Evolutionary conservation across 2,329 filamentous ascomycete species (phyloP), one percentile per base, ranked within the genome.

Genomic region (Fusarium continuum): DNA sequence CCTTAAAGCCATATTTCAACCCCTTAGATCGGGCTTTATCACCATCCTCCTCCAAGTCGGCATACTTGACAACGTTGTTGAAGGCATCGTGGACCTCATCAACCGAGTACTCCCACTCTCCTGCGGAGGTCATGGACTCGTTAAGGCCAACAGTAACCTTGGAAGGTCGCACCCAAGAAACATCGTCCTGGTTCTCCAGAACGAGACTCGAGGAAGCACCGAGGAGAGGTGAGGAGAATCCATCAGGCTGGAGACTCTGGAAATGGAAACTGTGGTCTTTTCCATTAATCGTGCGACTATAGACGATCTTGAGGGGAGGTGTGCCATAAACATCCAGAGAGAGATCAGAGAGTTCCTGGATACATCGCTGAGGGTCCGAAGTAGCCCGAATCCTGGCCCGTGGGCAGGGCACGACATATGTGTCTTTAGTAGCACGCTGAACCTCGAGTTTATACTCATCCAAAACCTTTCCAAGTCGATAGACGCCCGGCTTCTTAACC

Each of bases 391-490:
- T 88, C 46, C 83, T 82, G 17, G 92, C 95, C 66, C 87, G 88
- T 2, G 95, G 95, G 73, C 95, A 99, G 23, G 86, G 82, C 11
- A 96, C 92, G 43, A 99, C 89, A 50, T 96, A 89, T 0, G 93
- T 91, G 69, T 95, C 91, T 43, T 88, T 88, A 47, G 83, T 84
- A 34, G 85, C 83, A 34, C 91, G 87, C 70, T 93, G 92, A 10
- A 97, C 92, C 74, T 98, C 93, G 26, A 99, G 85, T 75, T 97
- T 96, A 57, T 96, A 95, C 74, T 96, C 90, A 74, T 99, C 95
- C 63, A 97, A 80, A 9, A 99, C 93, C 73, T 88, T 92, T 54
- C 89, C 86, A 26, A 99, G 83, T 35, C 90, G 85, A 77, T 99
- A 99, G 17, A 96, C 85, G 29, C 95, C 95, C 2, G 92, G 87